Base-by-base conservation (phyloP, 805 yeast species). In the Candida golubevii region DNA sequence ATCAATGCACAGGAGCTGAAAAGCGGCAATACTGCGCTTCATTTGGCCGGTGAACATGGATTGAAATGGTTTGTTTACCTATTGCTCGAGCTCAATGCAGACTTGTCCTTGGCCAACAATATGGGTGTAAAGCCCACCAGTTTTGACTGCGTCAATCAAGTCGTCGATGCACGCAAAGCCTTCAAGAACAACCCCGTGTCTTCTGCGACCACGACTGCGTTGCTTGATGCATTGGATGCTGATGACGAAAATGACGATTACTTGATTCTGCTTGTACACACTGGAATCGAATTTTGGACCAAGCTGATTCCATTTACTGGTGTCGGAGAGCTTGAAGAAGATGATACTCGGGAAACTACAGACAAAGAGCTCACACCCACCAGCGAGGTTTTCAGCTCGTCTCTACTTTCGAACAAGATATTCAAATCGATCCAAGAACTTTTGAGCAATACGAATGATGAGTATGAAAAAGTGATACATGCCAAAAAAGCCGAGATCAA, bases 111-210 rank as follows among this genome's bases (percentile, higher is more conserved):
- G 38, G 79, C 88, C 6, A 93, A 93, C 61, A 84, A 86, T 40
- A 85, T 91, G 4, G 97, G 97, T 0, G 74, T 91, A 30, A 79
- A 85, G 48, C 96, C 98, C 4, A 66, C 74, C 11, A 98, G 93
- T 65, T 91, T 86, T 65, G 96, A 95, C 36, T 80, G 85, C 42
- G 78, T 74, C 36, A 66, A 78, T 37, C 73, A 70, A 38, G 57
- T 60, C 10, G 38, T 46, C n/a, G 54, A 45, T 10, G 35, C 43
- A 33, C 45, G 57, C 13, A 39, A 44, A n/a, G 43, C 48, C 13
- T 55, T 47, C 38, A 33, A 50, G 45, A 42, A 29, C 23, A 49
- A 47, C 39, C 49, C 45, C 5, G 38, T 36, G 13, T 47, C 54
- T 9, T 39, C 38, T 5, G 34, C 46, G 6, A 46, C 53, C 8